These are phyloP conservation scores for Albifimbria verrucaria DNA, from an alignment of 2,329 filamentous ascomycete species.

Conservation along the genomic window DNA sequence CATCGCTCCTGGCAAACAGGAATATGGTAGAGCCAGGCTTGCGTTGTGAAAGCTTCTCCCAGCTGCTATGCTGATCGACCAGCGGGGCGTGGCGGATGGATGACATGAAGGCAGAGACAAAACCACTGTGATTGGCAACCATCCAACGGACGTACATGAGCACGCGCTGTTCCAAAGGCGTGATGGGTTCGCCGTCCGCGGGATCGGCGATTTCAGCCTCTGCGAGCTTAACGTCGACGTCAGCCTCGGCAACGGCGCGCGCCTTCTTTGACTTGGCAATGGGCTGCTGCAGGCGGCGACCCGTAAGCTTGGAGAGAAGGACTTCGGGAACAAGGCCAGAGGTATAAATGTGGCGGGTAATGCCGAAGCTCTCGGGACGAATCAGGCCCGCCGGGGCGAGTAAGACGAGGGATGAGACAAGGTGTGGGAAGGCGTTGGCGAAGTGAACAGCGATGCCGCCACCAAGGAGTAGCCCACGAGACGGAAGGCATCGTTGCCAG, in stretches of 20 bases:
- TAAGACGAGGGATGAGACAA: slow-evolving; percentile 69
- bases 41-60: slow-evolving; percentile 42
- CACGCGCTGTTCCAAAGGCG: slow-evolving; percentile 44
- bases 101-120: slow-evolving; percentile 58
- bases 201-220: slow-evolving; percentile 37
- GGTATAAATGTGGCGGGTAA: slow-evolving; percentile 50
- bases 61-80: slow-evolving; percentile 48
- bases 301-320: slow-evolving; percentile 46
- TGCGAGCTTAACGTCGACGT: slow-evolving; percentile 34
- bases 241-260: slow-evolving; percentile 15
- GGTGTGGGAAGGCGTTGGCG: slow-evolving; percentile 65
- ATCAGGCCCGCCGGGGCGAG: slow-evolving; percentile 79
- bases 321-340: slow-evolving; percentile 52
- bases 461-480: slow-evolving; percentile 81
- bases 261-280: slow-evolving; percentile 38
- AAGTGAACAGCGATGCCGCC: slow-evolving; percentile 76
- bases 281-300: slow-evolving; percentile 45
- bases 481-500: slow-evolving; percentile 53
- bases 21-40: slow-evolving; percentile 44
- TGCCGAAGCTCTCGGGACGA: slow-evolving; percentile 49
- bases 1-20: slow-evolving; percentile 47
- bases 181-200: slow-evolving; percentile 18
- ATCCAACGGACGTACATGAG: slow-evolving; percentile 56
- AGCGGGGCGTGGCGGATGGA: slow-evolving; percentile 53
- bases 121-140: slow-evolving; percentile 52